Evolutionary conservation across 2,329 filamentous ascomycete genomes (phyloP).

Genomic region (Pseudopyrenochaeta lycopersici): DNA sequence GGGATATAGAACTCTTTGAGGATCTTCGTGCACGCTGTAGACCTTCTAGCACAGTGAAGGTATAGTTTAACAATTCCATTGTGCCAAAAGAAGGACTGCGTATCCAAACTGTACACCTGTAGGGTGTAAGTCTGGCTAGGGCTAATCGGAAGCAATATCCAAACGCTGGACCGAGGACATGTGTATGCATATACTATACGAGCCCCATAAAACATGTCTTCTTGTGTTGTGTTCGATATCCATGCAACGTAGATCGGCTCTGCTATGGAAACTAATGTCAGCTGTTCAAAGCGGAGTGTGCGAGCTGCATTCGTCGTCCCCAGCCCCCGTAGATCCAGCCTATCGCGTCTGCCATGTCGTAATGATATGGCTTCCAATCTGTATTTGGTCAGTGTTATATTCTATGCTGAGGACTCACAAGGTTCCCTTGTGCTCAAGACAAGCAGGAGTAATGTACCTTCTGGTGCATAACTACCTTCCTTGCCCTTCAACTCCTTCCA

Average conservation of each 20-base stretch:
- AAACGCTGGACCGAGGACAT: not conserved
- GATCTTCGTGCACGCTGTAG: not conserved
- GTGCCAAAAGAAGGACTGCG: not conserved
- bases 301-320: constrained; percentile 41
- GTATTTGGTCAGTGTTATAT: constrained; percentile 4
- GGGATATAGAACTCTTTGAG: not conserved
- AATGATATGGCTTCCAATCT: constrained; percentile 47
- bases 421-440: not conserved
- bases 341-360: constrained; percentile 47
- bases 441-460: constrained; percentile 28
- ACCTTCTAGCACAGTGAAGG: not conserved
- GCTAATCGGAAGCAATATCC: not conserved
- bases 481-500: constrained; percentile 45
- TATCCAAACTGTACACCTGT: not conserved
- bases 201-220: not conserved
- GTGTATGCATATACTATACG: not conserved
- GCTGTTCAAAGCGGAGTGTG: constrained; percentile 33
- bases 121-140: too few relatives aligned
- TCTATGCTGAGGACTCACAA: not conserved
- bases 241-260: constrained; percentile 5
- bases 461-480: constrained; percentile 31
- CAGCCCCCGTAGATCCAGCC: constrained; percentile 48
- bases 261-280: constrained; percentile 15
- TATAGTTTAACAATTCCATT: not conserved
- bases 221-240: not conserved